Base-by-base conservation (phyloP, 352 stramenopile species). In the Phytophthora sp. region DNA sequence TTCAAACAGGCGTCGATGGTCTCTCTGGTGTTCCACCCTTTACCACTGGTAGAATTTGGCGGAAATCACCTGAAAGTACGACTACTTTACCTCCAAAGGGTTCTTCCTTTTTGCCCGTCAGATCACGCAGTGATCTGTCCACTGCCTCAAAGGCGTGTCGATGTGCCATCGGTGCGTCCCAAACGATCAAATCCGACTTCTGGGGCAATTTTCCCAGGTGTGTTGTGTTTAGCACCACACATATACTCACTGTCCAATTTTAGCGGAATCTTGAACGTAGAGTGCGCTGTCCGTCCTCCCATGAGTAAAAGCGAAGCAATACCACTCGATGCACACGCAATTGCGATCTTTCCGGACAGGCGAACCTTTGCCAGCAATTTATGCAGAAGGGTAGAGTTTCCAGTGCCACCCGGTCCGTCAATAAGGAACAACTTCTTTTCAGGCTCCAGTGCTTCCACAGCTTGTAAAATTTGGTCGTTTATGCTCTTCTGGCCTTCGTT, bases 251-350 rank as follows among this genome's bases (percentile, higher is more conserved):
- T n/a, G 11, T 30, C 26, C 1, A 74, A 8, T 12, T 60, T 54
- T 2, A 80, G 41, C 8, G 64, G 69, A 42, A 76, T 69, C n/a
- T 72, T 72, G 37, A 82, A 79, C 20, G 41, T 73, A 7, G 68
- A 79, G 24, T 79, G 64, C 3, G 72, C 69, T 0, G 68, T 81
- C 1, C 64, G 31, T 2, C 72, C 66, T 7, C 63, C 67, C 7
- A 54, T 44, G 1, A 84, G 48, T 10, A 84, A 31, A 4, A 54
- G 24, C 1, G 70, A 66, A 1, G 70, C 55, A 42, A 81, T 76
- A 1, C 76, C 56, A 23, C 69, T 72, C 3, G 69, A 70, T 7
- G 75, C 69, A 1, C 68, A 63, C 0, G 66, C 66, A 5, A 81
- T 45, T 0, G 49, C 66, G 10, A 73, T 72, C 12, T 66, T 65